Percentiles rank a stretch among this genome's conserved stretches.
phyloP scores from a whole-genome alignment of 805 yeast species.

The Hanseniaspora valbyensis region DNA sequence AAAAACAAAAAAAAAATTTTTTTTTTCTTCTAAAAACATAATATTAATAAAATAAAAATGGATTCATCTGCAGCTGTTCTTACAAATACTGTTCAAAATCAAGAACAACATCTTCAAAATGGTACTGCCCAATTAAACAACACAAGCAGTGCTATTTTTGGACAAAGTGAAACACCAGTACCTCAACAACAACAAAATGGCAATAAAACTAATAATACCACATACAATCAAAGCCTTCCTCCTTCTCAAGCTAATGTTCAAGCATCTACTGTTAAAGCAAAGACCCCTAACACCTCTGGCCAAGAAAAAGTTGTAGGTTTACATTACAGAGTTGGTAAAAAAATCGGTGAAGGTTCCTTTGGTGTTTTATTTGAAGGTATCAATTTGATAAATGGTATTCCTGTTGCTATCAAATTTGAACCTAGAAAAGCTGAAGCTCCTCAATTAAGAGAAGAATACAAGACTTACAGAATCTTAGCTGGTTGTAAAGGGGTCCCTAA shows the following conservation, averaged over 20 bases:
- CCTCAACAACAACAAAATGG: not conserved
- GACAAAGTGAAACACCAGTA: not conserved
- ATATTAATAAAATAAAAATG: not conserved
- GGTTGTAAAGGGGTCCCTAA: constrained; percentile 82
- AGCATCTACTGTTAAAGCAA: not conserved
- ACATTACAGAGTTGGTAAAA: constrained; percentile 92
- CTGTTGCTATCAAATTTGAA: constrained; percentile 93
- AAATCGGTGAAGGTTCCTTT: constrained; percentile 97
- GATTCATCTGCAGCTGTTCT: constrained; percentile 1
- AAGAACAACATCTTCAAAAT: not conserved
- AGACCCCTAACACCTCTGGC: constrained; percentile 8
- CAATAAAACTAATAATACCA: not conserved
- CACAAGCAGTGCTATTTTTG: not conserved
- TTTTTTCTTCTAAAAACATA: not conserved
- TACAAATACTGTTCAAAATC: not conserved
- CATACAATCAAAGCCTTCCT: not conserved
- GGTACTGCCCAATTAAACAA: not conserved
- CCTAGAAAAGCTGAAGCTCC: constrained; percentile 97
- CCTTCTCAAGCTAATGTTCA: constrained; percentile 11
- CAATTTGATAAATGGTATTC: constrained; percentile 79
- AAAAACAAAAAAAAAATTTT: too few relatives aligned
- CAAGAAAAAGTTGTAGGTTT: constrained; percentile 56
- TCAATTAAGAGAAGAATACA: constrained; percentile 88
- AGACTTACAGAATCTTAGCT: constrained; percentile 80
- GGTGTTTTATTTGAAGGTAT: constrained; percentile 96